Base-by-base conservation (phyloP, 495 filamentous ascomycete genomes). In the Trichocladium antarcticum region DNA sequence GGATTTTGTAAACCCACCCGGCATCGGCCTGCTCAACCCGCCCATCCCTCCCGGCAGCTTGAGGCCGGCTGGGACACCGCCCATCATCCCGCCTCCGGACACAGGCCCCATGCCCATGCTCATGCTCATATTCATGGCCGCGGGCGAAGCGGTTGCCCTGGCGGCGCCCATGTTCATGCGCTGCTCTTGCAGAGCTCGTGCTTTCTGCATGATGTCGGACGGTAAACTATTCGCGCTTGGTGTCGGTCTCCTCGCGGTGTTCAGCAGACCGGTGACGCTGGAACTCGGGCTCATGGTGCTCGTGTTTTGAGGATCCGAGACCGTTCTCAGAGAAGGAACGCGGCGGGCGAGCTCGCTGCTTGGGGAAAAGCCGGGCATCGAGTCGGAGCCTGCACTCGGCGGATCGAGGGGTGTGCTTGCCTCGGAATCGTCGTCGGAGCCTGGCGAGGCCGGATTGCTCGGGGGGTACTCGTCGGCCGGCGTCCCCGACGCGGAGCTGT, bases 141-240 rank as follows among this genome's bases (percentile, higher is more conserved):
- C 17, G 21, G 52, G 29, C 32, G 51, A 41, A 29, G n/a, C 24
- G 24, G 41, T 35, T 12, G 45, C 36, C 9, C 35, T 35, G 16
- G 37, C 34, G 16, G 37, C 34, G 4, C 60, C 49, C 54, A 59
- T 61, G 21, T 50, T 58, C 62, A 57, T 64, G 17, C 55, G 65
- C 41, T 58, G 68, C 36, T 67, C 59, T 40, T 66, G 62, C 8
- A 69, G 54, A 2, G 83, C 84, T 54, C 79, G 80, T 73, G 90
- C 82, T 56, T 82, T 89, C 31, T 81, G 84, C 69, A 84, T 78
- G 51, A 96, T 79, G 52, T 93, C 87, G 62, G 83, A 79, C 35
- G 85, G 83, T 17, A 92, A 67, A 24, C 74, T 73, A 44, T 74
- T 74, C 6, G 64, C 64, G 37, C 70, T 70, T 19, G 59, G 57